A percentile compares a stretch with the other conserved stretches of the same genome.
Conservation (phyloP, 805 yeast genomes). For the Saturnispora sekii region DNA sequence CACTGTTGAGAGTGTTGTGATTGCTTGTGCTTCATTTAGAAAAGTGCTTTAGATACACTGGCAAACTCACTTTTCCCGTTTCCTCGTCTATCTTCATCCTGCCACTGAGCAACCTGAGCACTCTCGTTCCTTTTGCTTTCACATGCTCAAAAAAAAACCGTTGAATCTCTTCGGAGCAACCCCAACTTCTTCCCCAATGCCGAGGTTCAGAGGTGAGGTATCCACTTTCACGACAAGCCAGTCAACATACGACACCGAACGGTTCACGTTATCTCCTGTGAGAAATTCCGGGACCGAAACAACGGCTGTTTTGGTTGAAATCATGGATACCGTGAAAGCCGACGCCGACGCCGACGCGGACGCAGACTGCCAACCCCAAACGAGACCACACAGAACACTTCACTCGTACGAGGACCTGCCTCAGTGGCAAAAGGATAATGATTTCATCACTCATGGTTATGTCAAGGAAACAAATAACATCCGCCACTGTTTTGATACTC, state of each 20-base stretch:
- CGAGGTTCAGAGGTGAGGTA: not conserved
- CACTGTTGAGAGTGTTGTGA: too few relatives aligned
- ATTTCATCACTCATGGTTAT: slow-evolving; percentile 40
- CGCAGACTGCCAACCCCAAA: not conserved
- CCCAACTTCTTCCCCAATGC: too few relatives aligned
- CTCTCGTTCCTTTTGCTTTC: too few relatives aligned
- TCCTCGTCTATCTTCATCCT: too few relatives aligned
- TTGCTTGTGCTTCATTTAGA: too few relatives aligned
- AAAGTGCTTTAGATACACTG: too few relatives aligned
- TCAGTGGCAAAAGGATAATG: slow-evolving; percentile 49
- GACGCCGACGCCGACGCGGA: not conserved
- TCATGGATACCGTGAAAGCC: not conserved
- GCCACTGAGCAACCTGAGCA: too few relatives aligned
- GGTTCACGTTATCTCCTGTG: slow-evolving; percentile 3
- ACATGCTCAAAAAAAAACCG: too few relatives aligned
- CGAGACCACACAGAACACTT: slow-evolving; percentile 11
- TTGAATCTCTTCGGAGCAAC: too few relatives aligned
- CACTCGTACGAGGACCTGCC: slow-evolving; percentile 36
- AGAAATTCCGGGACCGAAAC: slow-evolving; percentile 3
- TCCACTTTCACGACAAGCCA: not conserved
- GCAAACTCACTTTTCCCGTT: too few relatives aligned
- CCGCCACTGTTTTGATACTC: slow-evolving; percentile 30
- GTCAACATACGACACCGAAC: too few relatives aligned
- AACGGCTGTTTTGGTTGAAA: not conserved
- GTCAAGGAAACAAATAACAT: slow-evolving; percentile 38